Conservation (phyloP, 352 stramenopile genomes). For the Globisporangium acanthophoron region DNA sequence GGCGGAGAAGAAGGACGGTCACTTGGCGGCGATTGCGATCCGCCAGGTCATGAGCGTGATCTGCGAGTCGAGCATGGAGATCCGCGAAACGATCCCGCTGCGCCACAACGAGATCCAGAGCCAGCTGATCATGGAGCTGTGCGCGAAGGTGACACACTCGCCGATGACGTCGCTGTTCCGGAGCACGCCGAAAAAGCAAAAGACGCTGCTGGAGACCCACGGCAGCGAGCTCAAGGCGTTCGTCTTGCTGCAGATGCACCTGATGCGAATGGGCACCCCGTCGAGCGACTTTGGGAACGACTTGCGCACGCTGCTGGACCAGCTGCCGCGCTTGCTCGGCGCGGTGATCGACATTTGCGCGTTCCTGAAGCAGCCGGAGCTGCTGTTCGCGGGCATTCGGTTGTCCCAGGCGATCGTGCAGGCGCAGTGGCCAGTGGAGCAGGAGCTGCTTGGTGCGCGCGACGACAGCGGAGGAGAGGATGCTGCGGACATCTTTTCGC, state of each 20-base stretch:
- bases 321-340: conserved; percentile 92
- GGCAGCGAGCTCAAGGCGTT: conserved; percentile 82
- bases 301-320: conserved; percentile 93
- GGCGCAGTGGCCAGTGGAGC: conserved; percentile 34
- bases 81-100: conserved; percentile 92
- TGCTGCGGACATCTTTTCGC: conserved; percentile 21
- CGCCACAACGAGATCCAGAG: conserved; percentile 97
- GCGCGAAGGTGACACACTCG: conserved; percentile 50
- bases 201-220: conserved; percentile 60
- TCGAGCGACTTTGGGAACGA: conserved; percentile 99
- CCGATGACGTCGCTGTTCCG: conserved; percentile 51
- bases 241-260: conserved; percentile 93
- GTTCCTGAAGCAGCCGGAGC: conserved; percentile 34
- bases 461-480: background rate
- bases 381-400: conserved; percentile 50
- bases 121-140: conserved; percentile 46
- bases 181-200: conserved; percentile 41
- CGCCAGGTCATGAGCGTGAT: conserved; percentile 42
- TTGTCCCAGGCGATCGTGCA: conserved; percentile 56
- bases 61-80: conserved; percentile 85
- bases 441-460: background rate
- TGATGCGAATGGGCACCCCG: conserved; percentile 89
- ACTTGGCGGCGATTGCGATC: conserved; percentile 13
- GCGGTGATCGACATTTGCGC: conserved; percentile 90
- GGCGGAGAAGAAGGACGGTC: conserved; percentile 7